These are phyloP conservation scores for Cyclotella atomus DNA, from an alignment of 108 stramenopile genomes.

Conservation along the genomic window DNA sequence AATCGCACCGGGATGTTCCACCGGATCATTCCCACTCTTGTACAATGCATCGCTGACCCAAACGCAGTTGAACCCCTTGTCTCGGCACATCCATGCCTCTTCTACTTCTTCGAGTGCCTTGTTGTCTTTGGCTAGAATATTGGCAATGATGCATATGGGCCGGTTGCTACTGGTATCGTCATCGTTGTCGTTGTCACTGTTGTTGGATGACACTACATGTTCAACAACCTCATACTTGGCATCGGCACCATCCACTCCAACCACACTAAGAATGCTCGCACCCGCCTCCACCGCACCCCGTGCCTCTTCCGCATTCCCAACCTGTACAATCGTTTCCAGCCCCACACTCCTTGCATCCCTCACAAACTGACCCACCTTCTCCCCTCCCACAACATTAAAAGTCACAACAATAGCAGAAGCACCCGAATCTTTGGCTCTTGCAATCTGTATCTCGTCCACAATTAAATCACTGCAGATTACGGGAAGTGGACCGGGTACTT, in stretches of 20 bases:
- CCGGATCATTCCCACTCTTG: slow-evolving; percentile 77
- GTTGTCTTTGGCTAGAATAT: slow-evolving; percentile 72
- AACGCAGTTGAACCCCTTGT: slow-evolving; percentile 83
- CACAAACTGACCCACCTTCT: slow-evolving; percentile 48
- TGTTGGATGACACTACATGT: slow-evolving; percentile 57
- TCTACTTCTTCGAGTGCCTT: slow-evolving; percentile 84
- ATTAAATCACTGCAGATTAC: slow-evolving; percentile 83
- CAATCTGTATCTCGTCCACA: slow-evolving; percentile 87
- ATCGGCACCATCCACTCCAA: slow-evolving; percentile 53
- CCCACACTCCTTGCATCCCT: slow-evolving; percentile 53
- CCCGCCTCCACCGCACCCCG: slow-evolving; percentile 70
- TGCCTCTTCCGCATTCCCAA: slow-evolving; percentile 68
- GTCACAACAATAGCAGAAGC: slow-evolving; percentile 61
- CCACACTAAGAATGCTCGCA: slow-evolving; percentile 63
- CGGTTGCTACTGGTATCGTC: too few relatives aligned
- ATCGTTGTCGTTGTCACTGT: too few relatives aligned
- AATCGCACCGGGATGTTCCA: slow-evolving; percentile 86
- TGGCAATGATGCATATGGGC: slow-evolving; percentile 65
- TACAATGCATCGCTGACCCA: slow-evolving; percentile 87
- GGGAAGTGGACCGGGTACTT: slow-evolving; percentile 81
- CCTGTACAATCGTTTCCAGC: slow-evolving; percentile 70
- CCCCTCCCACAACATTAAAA: slow-evolving; percentile 54
- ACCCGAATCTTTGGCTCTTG: slow-evolving; percentile 60
- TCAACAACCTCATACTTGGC: slow-evolving; percentile 52
- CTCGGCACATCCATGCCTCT: slow-evolving; percentile 86